Evolutionary conservation across 371 early-diverging fungal genomes (phyloP), one percentile per base, ranked within the genome.

Genomic region (Zopfochytrium polystomum): DNA sequence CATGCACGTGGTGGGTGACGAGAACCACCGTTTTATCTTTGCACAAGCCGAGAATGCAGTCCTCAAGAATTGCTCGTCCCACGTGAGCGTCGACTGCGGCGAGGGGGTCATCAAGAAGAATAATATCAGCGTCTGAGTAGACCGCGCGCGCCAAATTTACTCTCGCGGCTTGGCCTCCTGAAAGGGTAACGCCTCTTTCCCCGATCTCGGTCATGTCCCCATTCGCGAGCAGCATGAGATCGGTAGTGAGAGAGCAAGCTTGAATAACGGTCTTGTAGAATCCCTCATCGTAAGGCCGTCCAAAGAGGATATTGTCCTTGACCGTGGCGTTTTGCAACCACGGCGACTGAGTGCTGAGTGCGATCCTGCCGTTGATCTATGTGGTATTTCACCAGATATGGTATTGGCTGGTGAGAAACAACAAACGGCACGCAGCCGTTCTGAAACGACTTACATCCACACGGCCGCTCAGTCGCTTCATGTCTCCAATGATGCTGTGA

Each of bases 151-250:
- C 80, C 4, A 78, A 54, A 5, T 48, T 54, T 5, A 80, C 63
- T 20, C 81, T 68, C 5, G 68, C 70, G 2, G 59, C 56, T 54
- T 80, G 80, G 2, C 80, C 78, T 18, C 81, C 81, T n/a, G 67
- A 67, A 13, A 81, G 67, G 26, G 65, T 63, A 30, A 73, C 47
- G 2, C 78, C 77, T 29, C 83, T 83, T 71, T 93, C 95, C 42
- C 93, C 96, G 46, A 94, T 82, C 68, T 91, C 87, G 0, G 92
- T 90, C 59, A 71, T 57, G 72, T 93, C 93, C 27, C 91, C 90
- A 49, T 58, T 32, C 27, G 70, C 56, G 20, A 78, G 58, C 20
- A 61, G 52, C 18, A 32, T 38, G 9, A 80, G 46, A 50, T n/a
- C n/a, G n/a, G n/a, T n/a, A n/a, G n/a, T n/a, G n/a, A n/a, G n/a